Percentiles rank a stretch among this genome's conserved stretches.
These are phyloP conservation scores for Primulina eburnea DNA, from an alignment of 257 asterid genomes.

Conservation along the genomic window DNA sequence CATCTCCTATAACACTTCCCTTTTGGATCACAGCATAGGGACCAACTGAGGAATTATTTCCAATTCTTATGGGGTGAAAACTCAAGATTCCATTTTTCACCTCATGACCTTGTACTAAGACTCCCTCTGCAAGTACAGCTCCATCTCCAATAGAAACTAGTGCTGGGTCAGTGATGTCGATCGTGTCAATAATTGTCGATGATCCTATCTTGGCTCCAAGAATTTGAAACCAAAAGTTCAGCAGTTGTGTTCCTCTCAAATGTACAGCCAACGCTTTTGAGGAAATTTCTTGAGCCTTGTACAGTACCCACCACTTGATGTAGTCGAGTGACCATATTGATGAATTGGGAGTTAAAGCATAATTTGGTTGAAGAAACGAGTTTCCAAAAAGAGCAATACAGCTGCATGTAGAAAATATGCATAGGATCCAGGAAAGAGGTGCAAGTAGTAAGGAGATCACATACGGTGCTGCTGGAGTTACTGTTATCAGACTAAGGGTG, in stretches of 20 bases:
- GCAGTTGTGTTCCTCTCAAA: constrained; percentile 63
- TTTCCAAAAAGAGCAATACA: constrained; percentile 60
- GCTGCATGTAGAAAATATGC: constrained; percentile 62
- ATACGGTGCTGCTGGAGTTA: constrained; percentile 42
- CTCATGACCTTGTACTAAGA: constrained; percentile 63
- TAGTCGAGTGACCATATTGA: constrained; percentile 62
- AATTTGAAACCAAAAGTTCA: constrained; percentile 67
- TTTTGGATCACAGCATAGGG: constrained; percentile 67
- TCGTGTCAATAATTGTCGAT: constrained; percentile 56
- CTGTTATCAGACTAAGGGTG: constrained; percentile 17
- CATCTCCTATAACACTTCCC: constrained; percentile 55
- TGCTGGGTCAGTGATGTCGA: constrained; percentile 71
- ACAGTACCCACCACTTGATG: constrained; percentile 77
- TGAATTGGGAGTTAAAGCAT: constrained; percentile 43
- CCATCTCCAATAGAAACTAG: constrained; percentile 62
- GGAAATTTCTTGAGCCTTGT: constrained; percentile 68
- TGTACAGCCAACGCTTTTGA: constrained; percentile 66
- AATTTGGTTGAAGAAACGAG: constrained; percentile 73
- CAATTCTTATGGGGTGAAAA: constrained; percentile 59
- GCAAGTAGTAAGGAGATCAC: constrained; percentile 41
- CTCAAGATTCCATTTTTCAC: constrained; percentile 56
- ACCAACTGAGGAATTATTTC: constrained; percentile 46
- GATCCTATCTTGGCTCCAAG: constrained; percentile 70
- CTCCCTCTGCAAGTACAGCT: constrained; percentile 66
- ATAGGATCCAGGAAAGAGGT: constrained; percentile 61